Evolutionary conservation across 208 protist genomes (phyloP), one percentile per base, ranked within the genome.

Genomic region (Acanthamoeba sp.): DNA sequence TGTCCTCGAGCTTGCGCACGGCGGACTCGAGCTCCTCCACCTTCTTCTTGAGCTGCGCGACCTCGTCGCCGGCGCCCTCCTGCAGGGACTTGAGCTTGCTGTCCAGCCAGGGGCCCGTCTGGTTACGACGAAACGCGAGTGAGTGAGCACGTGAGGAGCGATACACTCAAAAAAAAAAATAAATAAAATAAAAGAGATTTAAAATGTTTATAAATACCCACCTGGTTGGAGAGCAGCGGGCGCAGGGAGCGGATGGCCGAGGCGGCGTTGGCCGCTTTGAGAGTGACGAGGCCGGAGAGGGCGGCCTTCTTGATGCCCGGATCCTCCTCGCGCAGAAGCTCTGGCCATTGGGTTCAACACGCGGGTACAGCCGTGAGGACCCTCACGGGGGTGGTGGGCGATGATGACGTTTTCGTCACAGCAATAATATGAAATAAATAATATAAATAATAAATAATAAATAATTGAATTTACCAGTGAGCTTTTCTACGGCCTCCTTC

Each of bases 21-120:
- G 42, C n/a, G 38, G 78, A 36, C 78, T 87, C 42, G 27, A 87
- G 48, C 36, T 87, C 78, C 48, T 87, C 78, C 27, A 87, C 78
- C 48, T 87, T 48, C 45, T 87, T 87, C 78, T 57, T 87, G 27
- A 87, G 48, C 38, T 87, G 42, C 36, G 38, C 57, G 6, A 87
- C 78, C 40, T 87, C 78, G 7, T 87, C 78, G 27, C 78, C 78
- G 27, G 42, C 7, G 20, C 78, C 78, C 69, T 78, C 69, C 20
- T 40, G 32, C 29, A 78, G 69, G 16, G 29, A n/a, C 36, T 78
- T 78, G 32, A 78, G 69, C 69, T 78, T 78, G 69, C 69, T 78
- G 36, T 78, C 69, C 69, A 78, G 69, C 69, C 69, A 78, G 20
- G 69, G 69, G 12, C 69, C 69, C 1, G 69, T 78, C 69, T 78